Base-by-base conservation (phyloP, 73 alveolate genomes). In the Stentor coeruleus region DNA sequence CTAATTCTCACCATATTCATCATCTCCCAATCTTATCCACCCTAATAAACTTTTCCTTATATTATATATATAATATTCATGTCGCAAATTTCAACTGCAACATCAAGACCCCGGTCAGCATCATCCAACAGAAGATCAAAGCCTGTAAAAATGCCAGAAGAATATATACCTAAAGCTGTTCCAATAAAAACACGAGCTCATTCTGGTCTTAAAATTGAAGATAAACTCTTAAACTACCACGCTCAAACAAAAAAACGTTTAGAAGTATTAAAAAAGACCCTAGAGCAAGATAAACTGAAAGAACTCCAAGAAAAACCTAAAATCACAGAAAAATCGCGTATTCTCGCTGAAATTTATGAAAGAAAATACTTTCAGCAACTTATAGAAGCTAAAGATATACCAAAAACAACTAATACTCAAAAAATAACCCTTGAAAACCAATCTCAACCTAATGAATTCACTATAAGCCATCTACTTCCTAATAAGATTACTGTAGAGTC, bases 281-380 rank as follows among this genome's bases (percentile, higher is more conserved):
- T 20, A 26, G 79, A 66, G 41, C 42, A 66, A 33, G 79, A 66
- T 28, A 26, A 28, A 1, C 2, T 66, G 41, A 20, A 66, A 66
- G 79, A 66, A 66, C 36, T 66, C 20, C 79, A 66, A 33, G 39
- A 66, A 66, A 66, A 66, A 31, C 79, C 79, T 26, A 66, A 66
- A 66, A 66, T 66, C 33, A 28, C 39, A 66, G 33, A 33, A 28
- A 66, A 66, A 33, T 66, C 79, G 0, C n/a, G 37, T 28, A 31
- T 28, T 20, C 79, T 66, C 33, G 79, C 79, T 15, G 37, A 26
- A 33, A 66, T 28, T 1, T 26, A 20, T 66, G 79, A 66, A 28
- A 28, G n/a, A 33, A 66, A 31, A 66, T 33, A 11, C 66, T 11
- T 49, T 6, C 66, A 49, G 66, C 28, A 49, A 11, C 20, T 6